Percentiles rank a stretch among this genome's conserved stretches.
Conservation (phyloP, 2,329 filamentous ascomycete genomes). For the Byssochlamys sp. region DNA sequence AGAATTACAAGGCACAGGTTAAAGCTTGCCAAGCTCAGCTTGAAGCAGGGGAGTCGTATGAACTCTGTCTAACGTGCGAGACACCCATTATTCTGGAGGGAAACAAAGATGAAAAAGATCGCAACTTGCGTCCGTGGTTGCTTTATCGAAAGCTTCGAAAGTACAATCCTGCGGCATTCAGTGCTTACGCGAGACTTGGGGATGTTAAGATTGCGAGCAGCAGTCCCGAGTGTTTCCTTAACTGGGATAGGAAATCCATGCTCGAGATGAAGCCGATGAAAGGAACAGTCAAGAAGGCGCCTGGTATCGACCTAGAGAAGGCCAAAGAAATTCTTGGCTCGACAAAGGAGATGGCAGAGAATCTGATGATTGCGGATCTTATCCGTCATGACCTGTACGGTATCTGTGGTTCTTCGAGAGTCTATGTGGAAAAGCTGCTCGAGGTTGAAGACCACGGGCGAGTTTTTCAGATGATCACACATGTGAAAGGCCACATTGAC, state of each 20-base stretch:
- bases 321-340: conserved; percentile 65
- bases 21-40: conserved; percentile 60
- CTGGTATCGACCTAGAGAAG: conserved; percentile 57
- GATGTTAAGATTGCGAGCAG: conserved; percentile 64
- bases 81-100: conserved; percentile 49
- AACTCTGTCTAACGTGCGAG: conserved; percentile 71
- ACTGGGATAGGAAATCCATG: conserved; percentile 45
- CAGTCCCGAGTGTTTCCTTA: conserved; percentile 82
- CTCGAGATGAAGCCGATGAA: conserved; percentile 80
- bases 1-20: conserved; percentile 59
- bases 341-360: conserved; percentile 87
- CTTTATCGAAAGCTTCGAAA: conserved; percentile 62
- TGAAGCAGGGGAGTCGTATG: conserved; percentile 70
- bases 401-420: conserved; percentile 65
- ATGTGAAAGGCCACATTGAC: conserved; percentile 58
- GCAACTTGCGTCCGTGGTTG: conserved; percentile 49
- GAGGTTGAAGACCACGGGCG: conserved; percentile 82
- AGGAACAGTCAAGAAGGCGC: conserved; percentile 77
- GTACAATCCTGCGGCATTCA: conserved; percentile 73
- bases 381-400: conserved; percentile 87
- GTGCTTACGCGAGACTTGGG: conserved; percentile 66
- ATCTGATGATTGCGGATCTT: conserved; percentile 94
- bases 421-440: conserved; percentile 68
- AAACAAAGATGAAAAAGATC: conserved; percentile 10
- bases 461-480: conserved; percentile 83